A percentile compares a stretch with the other conserved stretches of the same genome.
Conservation (phyloP, 768 basidiomycete species). For the Podaxis rugospora region DNA sequence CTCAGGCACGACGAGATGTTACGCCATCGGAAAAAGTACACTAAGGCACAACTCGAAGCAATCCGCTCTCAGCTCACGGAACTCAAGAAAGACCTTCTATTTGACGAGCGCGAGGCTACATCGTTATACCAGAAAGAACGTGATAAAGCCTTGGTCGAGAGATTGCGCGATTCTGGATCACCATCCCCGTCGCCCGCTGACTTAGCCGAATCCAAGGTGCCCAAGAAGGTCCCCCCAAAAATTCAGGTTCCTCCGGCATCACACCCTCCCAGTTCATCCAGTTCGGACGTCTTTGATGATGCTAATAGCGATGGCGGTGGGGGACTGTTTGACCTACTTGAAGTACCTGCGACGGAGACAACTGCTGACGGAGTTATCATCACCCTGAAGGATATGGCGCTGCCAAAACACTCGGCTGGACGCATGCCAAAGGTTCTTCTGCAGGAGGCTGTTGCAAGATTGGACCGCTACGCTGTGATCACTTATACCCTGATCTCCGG, state of each 20-base stretch:
- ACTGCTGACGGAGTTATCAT: slow-evolving; percentile 51
- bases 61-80: slow-evolving; percentile 39
- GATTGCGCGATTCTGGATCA: slow-evolving; percentile 22
- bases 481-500: slow-evolving; percentile 65
- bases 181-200: not conserved
- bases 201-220: not conserved
- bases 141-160: slow-evolving; percentile 44
- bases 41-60: slow-evolving; percentile 24
- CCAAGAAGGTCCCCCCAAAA: not conserved
- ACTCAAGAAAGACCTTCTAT: slow-evolving; percentile 61
- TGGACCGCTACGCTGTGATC: slow-evolving; percentile 72
- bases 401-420: slow-evolving; percentile 82
- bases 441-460: slow-evolving; percentile 59
- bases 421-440: slow-evolving; percentile 76
- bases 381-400: slow-evolving; percentile 62
- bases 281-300: slow-evolving; percentile 46
- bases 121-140: slow-evolving; percentile 50
- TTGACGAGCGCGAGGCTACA: slow-evolving; percentile 65
- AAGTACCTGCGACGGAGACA: slow-evolving; percentile 56
- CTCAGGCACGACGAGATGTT: slow-evolving; percentile 47
- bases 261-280: not conserved
- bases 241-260: not conserved
- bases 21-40: slow-evolving; percentile 22
- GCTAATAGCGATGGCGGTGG: slow-evolving; percentile 46
- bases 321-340: slow-evolving; percentile 73